These are phyloP conservation scores for Ballota nigra DNA, from an alignment of 257 asterid genomes.

Conservation along the genomic window DNA sequence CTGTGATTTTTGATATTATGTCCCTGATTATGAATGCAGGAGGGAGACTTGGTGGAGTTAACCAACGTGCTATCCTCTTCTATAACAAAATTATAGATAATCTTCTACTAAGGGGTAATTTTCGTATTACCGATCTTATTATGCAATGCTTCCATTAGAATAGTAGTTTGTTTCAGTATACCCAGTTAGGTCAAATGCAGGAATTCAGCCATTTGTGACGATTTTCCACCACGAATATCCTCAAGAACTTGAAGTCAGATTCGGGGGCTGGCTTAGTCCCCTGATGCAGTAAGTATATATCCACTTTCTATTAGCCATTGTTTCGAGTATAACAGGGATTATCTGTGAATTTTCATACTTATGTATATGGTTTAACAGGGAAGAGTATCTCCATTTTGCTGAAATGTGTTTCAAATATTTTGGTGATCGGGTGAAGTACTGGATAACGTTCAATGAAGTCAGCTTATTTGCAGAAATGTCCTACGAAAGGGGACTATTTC, in stretches of 20 bases:
- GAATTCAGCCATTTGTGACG: slow-evolving; percentile 75
- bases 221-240: slow-evolving; percentile 72
- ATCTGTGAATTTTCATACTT: not conserved
- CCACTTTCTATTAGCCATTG: not conserved
- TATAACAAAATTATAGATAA: slow-evolving; percentile 51
- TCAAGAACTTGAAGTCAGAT: slow-evolving; percentile 64
- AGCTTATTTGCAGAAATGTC: slow-evolving; percentile 46
- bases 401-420: slow-evolving; percentile 55
- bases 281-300: slow-evolving; percentile 58
- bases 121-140: not conserved
- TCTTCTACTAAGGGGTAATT: slow-evolving; percentile 52
- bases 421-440: slow-evolving; percentile 65
- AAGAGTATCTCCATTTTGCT: slow-evolving; percentile 57
- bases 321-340: no score
- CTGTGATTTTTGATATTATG: not conserved
- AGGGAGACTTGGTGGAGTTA: slow-evolving; percentile 60
- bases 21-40: slow-evolving; percentile 37
- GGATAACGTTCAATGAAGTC: slow-evolving; percentile 68
- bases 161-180: not conserved
- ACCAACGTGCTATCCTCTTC: slow-evolving; percentile 45
- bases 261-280: slow-evolving; percentile 76
- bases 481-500: slow-evolving; percentile 45
- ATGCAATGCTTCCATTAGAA: not conserved
- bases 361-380: slow-evolving; percentile 38
- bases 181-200: slow-evolving; percentile 28